Evolutionary conservation across 495 filamentous ascomycete species (phyloP), one percentile per base, ranked within the genome.

Genomic region (Aspergillus campestris): DNA sequence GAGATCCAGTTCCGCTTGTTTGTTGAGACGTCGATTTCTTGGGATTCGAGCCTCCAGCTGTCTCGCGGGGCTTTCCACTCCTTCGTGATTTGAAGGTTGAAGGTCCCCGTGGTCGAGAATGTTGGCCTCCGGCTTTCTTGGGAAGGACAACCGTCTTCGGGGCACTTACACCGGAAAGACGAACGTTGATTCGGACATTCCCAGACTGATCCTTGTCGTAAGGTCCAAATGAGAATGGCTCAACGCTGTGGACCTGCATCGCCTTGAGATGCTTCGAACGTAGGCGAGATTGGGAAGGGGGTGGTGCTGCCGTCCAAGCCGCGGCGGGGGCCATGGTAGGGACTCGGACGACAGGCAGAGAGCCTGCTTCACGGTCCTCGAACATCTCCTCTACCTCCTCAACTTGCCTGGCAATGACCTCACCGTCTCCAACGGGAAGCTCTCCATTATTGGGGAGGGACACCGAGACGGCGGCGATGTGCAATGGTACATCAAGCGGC

Each of bases 361-460:
- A 89, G 5, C 84, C 86, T 59, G 83, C 84, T 60, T 89, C 86
- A 47, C 84, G 84, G 57, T 90, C 84, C 48, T 88, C 86, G 44
- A 91, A 88, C 51, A 87, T 84, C 45, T 83, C 84, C 50, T 91
- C 86, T 11, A 79, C 82, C 61, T 88, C 85, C 29, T 81, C 82
- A 53, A 84, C 82, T 18, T 78, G 77, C 49, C 77, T 81, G 4
- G 75, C 78, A 33, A 67, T 73, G 18, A 66, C 40, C 40, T 71
- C 64, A n/a, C 65, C 67, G 46, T 66, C 62, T 31, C 66, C 67
- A 15, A 44, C 44, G 8, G 55, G 58, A 10, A 45, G 30, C 10
- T 52, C 60, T 43, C 39, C 53, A 24, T 55, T 61, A 30, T 60
- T 61, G 8, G 82, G 82, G 9, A 84, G 62, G 11, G 80, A 79